Evolutionary conservation across 495 filamentous ascomycete species (phyloP).

Genomic region (Diplogelasinospora grovesii): DNA sequence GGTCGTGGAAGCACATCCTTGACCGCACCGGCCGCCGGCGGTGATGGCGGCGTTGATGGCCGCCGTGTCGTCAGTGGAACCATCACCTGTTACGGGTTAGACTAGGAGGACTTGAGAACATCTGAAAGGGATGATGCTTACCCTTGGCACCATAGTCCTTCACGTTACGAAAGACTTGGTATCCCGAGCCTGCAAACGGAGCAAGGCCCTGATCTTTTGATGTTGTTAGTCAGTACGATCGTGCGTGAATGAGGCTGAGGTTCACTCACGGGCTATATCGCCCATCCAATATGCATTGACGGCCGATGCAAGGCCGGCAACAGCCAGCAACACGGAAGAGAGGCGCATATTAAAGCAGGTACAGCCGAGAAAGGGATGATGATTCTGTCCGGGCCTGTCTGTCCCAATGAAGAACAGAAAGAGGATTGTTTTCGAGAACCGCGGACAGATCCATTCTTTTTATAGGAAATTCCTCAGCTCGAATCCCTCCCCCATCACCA

Average conservation of each 20-base stretch:
- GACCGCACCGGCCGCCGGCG: constrained; percentile 68
- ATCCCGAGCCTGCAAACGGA: constrained; percentile 37
- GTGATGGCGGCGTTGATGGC: constrained; percentile 81
- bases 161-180: constrained; percentile 53
- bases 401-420: too few relatives aligned
- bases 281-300: constrained; percentile 40
- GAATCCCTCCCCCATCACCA: too few relatives aligned
- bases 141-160: constrained; percentile 56
- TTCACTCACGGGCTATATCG: constrained; percentile 37
- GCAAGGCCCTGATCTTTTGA: constrained; percentile 39
- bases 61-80: constrained; percentile 68
- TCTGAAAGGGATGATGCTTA: too few relatives aligned
- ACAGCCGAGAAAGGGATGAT: too few relatives aligned
- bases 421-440: too few relatives aligned
- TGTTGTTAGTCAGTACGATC: not conserved
- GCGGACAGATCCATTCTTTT: too few relatives aligned
- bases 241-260: not conserved
- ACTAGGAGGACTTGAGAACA: too few relatives aligned
- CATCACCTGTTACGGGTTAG: constrained; percentile 26
- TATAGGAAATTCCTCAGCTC: too few relatives aligned
- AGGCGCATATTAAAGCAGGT: constrained; percentile 34
- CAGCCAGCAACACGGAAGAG: constrained; percentile 32
- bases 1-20: constrained; percentile 65
- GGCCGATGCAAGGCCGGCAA: constrained; percentile 26
- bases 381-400: too few relatives aligned